Evolutionary conservation across 441 rosid genomes (phyloP), one percentile per base, ranked within the genome.

Genomic region (Populus hybrid): DNA sequence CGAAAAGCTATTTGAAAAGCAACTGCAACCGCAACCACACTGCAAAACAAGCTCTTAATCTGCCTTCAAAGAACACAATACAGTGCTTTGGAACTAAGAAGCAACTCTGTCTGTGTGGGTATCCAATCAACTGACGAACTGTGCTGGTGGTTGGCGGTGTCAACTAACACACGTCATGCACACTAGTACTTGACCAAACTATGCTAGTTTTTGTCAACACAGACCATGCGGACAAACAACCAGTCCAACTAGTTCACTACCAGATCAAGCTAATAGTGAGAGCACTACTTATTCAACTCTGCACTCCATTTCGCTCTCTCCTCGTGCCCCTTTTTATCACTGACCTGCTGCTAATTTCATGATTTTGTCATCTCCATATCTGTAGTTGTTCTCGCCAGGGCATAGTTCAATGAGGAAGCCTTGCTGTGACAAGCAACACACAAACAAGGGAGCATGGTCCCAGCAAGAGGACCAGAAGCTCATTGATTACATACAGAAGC

Each of bases 401-500:
- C 10, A 66, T 5, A 66, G 18, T 11, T 16, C 69, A 38, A 88
- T 88, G 90, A 85, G 89, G 81, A 88, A 83, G 74, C 89, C 90
- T 61, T 86, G 90, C 46, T 86, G 89, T 64, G 89, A 88, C 28
- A 86, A 84, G 81, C 84, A 82, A 64, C 88, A 83, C 76, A 88
- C 81, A 0, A 84, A 86, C 73, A 88, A 85, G 77, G 90, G 89
- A 67, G 90, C 89, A 5, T 88, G 90, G 90, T 83, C 90, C 8
- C 79, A 86, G 79, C 87, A 86, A 72, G 90, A 88, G 77, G 90
- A 88, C 75, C 87, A 83, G 80, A 88, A 85, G 81, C 90, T 88
- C 76, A 81, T 82, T 30, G 85, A 88, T 73, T 85, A 86, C 83
- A 86, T 88, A 73, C 84, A 77, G 0, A 85, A 80, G 36, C 84